A percentile compares a stretch with the other conserved stretches of the same genome.
These are phyloP conservation scores for Mesembryanthemum crystallinum DNA, from an alignment of 148 eudicot species.

Conservation along the genomic window DNA sequence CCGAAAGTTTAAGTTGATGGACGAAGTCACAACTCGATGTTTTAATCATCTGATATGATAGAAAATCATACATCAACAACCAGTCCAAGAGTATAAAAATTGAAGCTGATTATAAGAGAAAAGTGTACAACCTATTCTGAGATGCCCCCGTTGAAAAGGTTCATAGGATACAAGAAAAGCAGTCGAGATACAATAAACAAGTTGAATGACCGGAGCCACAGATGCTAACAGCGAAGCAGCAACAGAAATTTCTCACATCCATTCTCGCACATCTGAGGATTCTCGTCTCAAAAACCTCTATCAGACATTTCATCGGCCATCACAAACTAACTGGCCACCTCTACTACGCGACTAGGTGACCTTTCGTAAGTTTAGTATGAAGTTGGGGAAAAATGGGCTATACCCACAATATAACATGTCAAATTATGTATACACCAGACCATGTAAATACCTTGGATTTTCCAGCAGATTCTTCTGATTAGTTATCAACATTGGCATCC, in stretches of 20 bases:
- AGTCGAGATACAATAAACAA: slow-evolving; percentile 14
- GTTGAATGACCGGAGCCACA: slow-evolving; percentile 3
- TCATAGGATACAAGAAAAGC: background rate
- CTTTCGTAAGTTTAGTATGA: slow-evolving; percentile 19
- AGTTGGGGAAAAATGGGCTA: slow-evolving; percentile 9
- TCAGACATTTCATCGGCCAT: background rate
- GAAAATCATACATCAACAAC: background rate
- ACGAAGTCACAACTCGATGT: no score
- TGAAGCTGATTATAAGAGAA: background rate
- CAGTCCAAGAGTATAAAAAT: background rate
- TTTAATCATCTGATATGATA: no score
- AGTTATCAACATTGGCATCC: background rate
- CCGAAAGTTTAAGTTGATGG: no score
- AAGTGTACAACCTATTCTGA: slow-evolving; percentile 5
- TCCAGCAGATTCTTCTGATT: slow-evolving; percentile 4
- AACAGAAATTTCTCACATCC: background rate
- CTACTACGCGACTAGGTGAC: slow-evolving; percentile 6
- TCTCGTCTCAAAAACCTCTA: slow-evolving; percentile 3
- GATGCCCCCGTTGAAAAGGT: background rate
- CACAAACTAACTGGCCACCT: background rate
- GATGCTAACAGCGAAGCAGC: slow-evolving; percentile 12
- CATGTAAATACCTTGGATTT: slow-evolving; percentile 19
- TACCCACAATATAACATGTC: slow-evolving; percentile 14
- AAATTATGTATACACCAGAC: slow-evolving; percentile 26
- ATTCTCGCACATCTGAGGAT: background rate